phyloP scores from a whole-genome alignment of 257 asterid species.

The Coffea canephora region DNA sequence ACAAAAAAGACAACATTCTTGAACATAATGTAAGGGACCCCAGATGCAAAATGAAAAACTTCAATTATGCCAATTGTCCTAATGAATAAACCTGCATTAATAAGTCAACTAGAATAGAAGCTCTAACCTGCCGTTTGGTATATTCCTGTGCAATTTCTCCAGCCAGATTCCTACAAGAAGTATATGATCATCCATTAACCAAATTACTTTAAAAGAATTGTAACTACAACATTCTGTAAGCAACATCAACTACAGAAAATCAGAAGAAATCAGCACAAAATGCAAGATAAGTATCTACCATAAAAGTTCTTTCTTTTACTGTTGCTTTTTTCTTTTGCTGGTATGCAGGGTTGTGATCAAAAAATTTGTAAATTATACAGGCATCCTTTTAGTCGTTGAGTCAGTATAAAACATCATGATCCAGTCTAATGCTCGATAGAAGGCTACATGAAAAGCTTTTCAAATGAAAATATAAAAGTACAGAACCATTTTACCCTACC shows the following conservation, averaged over 20 bases:
- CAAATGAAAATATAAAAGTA: neutral
- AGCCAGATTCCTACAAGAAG: slow-evolving; percentile 73
- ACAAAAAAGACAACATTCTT: neutral
- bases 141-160: slow-evolving; percentile 88
- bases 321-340: neutral
- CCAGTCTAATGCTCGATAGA: neutral
- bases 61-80: neutral
- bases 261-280: neutral
- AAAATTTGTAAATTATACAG: neutral
- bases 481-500: neutral
- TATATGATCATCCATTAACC: neutral
- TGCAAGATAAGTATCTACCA: neutral
- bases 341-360: neutral
- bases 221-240: neutral
- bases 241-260: neutral
- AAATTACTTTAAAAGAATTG: neutral
- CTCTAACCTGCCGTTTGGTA: slow-evolving; percentile 71
- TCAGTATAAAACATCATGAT: neutral
- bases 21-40: neutral
- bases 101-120: slow-evolving; percentile 1
- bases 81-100: neutral
- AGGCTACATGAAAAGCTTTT: neutral
- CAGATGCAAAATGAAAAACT: neutral
- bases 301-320: neutral
- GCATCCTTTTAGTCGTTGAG: neutral